These are phyloP conservation scores for Talaromyces marneffei DNA, from an alignment of 2,329 filamentous ascomycete genomes.

Conservation along the genomic window DNA sequence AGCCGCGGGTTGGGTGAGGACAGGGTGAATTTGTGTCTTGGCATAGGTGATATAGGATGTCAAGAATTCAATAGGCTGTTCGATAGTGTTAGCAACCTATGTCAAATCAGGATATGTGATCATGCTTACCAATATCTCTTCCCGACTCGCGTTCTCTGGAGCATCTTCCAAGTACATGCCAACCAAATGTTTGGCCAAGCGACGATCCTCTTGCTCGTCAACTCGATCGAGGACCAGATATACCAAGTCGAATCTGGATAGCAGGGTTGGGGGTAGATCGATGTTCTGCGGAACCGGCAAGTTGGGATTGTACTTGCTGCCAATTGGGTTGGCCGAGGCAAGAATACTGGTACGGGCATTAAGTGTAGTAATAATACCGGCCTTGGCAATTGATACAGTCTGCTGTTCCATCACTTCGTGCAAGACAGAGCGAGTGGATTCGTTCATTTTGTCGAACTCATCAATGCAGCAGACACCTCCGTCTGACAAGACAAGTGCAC, in stretches of 20 bases:
- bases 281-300: slow-evolving; percentile 97
- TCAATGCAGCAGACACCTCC: slow-evolving; percentile 74
- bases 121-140: slow-evolving; percentile 73
- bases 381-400: slow-evolving; percentile 71
- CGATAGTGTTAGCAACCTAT: slow-evolving; percentile 16
- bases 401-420: slow-evolving; percentile 81
- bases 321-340: slow-evolving; percentile 95
- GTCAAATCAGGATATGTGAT: slow-evolving; percentile 3
- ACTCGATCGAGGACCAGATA: slow-evolving; percentile 93
- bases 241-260: slow-evolving; percentile 94
- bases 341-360: slow-evolving; percentile 95
- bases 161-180: slow-evolving; percentile 96
- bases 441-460: slow-evolving; percentile 76
- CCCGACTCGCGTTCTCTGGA: slow-evolving; percentile 70
- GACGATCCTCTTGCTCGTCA: slow-evolving; percentile 82
- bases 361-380: slow-evolving; percentile 76
- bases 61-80: slow-evolving; percentile 82
- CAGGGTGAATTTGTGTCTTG: slow-evolving; percentile 75
- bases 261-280: slow-evolving; percentile 86
- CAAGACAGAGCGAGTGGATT: slow-evolving; percentile 65
- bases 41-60: slow-evolving; percentile 97
- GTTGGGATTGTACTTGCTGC: slow-evolving; percentile 94
- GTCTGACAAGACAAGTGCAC: slow-evolving; percentile 66
- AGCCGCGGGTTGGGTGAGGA: slow-evolving; percentile 72
- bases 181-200: slow-evolving; percentile 84